Percentiles rank a stretch among this genome's conserved stretches.
Conservation (phyloP, 2,329 filamentous ascomycete genomes). For the Colletotrichum noveboracense region DNA sequence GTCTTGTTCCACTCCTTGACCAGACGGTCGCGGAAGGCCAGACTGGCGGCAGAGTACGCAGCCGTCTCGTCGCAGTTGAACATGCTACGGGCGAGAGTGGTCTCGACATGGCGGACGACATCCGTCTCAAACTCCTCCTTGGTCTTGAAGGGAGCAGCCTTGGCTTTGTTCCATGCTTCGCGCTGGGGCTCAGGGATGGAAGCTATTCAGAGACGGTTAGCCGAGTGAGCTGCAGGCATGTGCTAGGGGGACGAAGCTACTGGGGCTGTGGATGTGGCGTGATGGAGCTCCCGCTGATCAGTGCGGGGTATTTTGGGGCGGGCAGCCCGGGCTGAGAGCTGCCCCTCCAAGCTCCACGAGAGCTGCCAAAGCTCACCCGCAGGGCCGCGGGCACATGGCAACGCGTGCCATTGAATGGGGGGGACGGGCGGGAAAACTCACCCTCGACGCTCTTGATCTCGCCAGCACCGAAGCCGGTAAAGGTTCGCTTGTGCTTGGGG, state of each 20-base stretch:
- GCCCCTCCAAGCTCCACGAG: conserved; percentile 17
- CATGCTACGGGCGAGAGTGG: conserved; percentile 90
- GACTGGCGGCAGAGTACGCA: conserved; percentile 86
- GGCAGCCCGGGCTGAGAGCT: conserved; percentile 21
- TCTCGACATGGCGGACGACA: conserved; percentile 93
- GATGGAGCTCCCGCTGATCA: conserved; percentile 26
- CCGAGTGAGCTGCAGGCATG: background rate
- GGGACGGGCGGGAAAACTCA: conserved; percentile 39
- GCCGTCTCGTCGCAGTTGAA: conserved; percentile 98
- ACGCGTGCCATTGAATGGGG: background rate
- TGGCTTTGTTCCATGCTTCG: conserved; percentile 73
- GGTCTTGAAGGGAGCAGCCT: conserved; percentile 72
- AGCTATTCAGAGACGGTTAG: conserved; percentile 45
- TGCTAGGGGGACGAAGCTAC: background rate
- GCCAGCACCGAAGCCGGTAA: conserved; percentile 86
- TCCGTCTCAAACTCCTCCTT: conserved; percentile 88
- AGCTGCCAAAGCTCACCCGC: conserved; percentile 13
- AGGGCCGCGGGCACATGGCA: background rate
- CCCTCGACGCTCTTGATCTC: conserved; percentile 97
- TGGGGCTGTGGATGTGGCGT: conserved; percentile 9
- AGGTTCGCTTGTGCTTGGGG: conserved; percentile 97
- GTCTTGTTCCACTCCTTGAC: conserved; percentile 98
- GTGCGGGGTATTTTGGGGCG: conserved; percentile 29
- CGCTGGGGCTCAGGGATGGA: conserved; percentile 89
- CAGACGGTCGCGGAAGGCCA: conserved; percentile 91